These are phyloP conservation scores for Coffea humblotiana DNA, from an alignment of 305 asterid genomes.

Conservation along the genomic window DNA sequence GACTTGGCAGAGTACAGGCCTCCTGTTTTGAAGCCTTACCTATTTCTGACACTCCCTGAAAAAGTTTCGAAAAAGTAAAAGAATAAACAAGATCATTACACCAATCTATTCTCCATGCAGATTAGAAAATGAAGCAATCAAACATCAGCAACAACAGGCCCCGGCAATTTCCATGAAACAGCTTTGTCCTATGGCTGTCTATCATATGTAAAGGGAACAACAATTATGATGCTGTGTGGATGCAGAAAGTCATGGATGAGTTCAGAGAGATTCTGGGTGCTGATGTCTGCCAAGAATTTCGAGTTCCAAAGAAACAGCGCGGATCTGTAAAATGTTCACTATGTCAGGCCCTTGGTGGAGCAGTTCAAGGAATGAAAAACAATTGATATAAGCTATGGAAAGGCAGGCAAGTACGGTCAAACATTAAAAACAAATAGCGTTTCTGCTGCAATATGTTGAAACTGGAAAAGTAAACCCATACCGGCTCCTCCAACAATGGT, in stretches of 20 bases:
- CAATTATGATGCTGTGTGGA: neutral
- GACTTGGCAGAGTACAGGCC: slow-evolving; percentile 64
- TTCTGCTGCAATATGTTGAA: neutral
- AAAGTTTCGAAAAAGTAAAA: slow-evolving; percentile 5
- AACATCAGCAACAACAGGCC: neutral
- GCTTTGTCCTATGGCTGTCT: neutral
- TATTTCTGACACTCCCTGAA: slow-evolving; percentile 87
- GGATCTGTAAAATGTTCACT: slow-evolving; percentile 61
- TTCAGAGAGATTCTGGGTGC: slow-evolving; percentile 51
- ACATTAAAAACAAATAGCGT: neutral
- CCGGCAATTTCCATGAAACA: neutral
- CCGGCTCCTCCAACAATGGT: slow-evolving; percentile 98
- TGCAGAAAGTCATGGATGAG: neutral
- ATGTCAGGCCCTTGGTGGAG: slow-evolving; percentile 23
- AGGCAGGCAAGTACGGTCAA: neutral
- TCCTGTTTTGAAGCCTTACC: slow-evolving; percentile 71
- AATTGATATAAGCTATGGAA: neutral
- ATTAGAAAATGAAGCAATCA: neutral
- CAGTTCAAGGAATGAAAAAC: slow-evolving; percentile 13
- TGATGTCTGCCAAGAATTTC: slow-evolving; percentile 94
- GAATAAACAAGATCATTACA: slow-evolving; percentile 12
- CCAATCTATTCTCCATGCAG: neutral
- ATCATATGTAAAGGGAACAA: neutral
- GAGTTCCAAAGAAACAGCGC: slow-evolving; percentile 82
- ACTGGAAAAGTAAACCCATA: slow-evolving; percentile 34